phyloP scores from a whole-genome alignment of 352 stramenopile species.

The Pythium folliculosum region DNA sequence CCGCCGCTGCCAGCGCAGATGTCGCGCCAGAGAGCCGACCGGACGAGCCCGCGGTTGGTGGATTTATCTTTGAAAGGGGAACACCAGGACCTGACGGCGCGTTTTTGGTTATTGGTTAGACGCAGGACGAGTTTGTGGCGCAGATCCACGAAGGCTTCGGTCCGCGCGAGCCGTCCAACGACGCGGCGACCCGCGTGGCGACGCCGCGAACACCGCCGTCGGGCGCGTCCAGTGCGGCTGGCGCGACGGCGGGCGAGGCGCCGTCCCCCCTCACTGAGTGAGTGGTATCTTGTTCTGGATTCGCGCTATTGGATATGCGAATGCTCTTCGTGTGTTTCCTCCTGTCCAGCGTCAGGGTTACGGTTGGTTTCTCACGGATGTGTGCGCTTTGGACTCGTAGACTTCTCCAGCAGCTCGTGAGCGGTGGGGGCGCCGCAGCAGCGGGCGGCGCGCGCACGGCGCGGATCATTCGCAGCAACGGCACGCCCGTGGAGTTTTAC shows the following conservation, averaged over 20 bases:
- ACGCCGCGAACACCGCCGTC: conserved; percentile 13
- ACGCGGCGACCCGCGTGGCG: background rate
- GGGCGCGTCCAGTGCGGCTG: background rate
- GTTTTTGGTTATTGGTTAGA: background rate
- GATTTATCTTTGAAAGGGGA: background rate
- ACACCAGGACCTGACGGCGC: background rate
- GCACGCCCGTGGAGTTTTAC: conserved; percentile 75
- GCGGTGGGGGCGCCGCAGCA: background rate
- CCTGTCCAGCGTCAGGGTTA: background rate
- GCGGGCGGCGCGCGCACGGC: conserved; percentile 25
- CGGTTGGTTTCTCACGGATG: background rate
- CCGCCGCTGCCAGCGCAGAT: conserved; percentile 12
- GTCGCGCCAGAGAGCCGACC: background rate
- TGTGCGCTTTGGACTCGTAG: conserved; percentile 10
- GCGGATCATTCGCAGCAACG: conserved; percentile 65
- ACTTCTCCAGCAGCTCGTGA: conserved; percentile 30
- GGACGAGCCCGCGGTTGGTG: background rate
- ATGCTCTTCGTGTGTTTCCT: too few relatives aligned
- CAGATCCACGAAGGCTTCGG: conserved; percentile 20
- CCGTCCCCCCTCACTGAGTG: conserved; percentile 26
- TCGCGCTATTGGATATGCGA: background rate
- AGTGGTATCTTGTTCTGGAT: background rate
- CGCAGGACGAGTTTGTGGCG: conserved; percentile 10
- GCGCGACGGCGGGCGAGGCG: background rate
- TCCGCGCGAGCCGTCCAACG: background rate